Conservation (phyloP, 1,284 basidiomycete species). For the Pseudozyma thailandica region DNA sequence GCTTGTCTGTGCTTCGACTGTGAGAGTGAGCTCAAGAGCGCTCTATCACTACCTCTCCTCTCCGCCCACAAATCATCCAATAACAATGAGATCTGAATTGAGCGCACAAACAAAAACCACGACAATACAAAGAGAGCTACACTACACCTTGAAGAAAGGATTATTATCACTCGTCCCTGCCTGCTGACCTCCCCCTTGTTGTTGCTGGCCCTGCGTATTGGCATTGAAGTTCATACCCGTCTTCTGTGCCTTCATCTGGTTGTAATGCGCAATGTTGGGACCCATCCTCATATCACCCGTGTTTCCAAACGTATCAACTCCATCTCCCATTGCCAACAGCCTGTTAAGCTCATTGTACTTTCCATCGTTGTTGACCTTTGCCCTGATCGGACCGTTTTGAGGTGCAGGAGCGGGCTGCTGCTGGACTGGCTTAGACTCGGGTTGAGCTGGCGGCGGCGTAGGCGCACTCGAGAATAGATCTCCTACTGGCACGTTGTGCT, state of each 20-base stretch:
- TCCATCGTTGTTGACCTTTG: slow-evolving; percentile 46
- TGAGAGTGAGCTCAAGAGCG: no score
- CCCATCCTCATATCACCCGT: slow-evolving; percentile 65
- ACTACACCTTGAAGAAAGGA: slow-evolving; percentile 58
- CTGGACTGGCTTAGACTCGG: slow-evolving; percentile 18
- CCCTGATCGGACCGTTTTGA: slow-evolving; percentile 32
- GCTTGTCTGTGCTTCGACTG: no score
- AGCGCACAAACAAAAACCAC: background rate
- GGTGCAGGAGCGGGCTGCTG: slow-evolving; percentile 12
- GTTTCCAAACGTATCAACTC: slow-evolving; percentile 67
- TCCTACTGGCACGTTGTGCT: slow-evolving; percentile 58
- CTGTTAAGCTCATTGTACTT: slow-evolving; percentile 63
- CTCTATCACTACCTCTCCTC: no score
- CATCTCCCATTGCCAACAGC: slow-evolving; percentile 64
- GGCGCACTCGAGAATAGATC: slow-evolving; percentile 56
- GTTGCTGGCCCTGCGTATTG: slow-evolving; percentile 22
- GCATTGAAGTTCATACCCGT: slow-evolving; percentile 51
- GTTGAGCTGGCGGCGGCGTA: slow-evolving; percentile 31
- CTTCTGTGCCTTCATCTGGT: slow-evolving; percentile 49
- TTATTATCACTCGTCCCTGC: slow-evolving; percentile 40
- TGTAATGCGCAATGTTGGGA: slow-evolving; percentile 45
- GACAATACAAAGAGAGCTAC: background rate
- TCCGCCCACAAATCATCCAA: background rate
- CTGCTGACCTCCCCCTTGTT: slow-evolving; percentile 14
- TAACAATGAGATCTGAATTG: background rate